phyloP scores from a whole-genome alignment of 495 filamentous ascomycete species.

The Rostrohypoxylon terebratum region DNA sequence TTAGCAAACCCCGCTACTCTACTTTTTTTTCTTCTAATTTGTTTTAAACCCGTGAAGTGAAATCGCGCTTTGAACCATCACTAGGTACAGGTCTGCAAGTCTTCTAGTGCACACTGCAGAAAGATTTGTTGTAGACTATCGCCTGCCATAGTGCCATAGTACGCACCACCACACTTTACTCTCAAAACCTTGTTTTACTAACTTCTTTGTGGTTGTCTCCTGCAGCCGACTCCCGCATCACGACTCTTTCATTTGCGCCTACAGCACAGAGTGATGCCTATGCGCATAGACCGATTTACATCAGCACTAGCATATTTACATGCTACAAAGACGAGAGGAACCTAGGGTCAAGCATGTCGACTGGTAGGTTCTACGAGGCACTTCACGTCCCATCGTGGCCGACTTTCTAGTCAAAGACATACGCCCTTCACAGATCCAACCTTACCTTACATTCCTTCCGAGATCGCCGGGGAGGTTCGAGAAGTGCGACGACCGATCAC shows the following conservation, averaged over 20 bases:
- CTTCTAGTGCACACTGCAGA: not conserved
- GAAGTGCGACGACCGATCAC: conserved; percentile 2
- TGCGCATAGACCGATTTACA: conserved; percentile 15
- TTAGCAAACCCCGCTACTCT: conserved; percentile 9
- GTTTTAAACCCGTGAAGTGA: conserved; percentile 1
- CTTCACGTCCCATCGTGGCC: not conserved
- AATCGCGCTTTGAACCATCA: conserved; percentile 12
- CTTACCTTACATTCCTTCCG: conserved; percentile 41
- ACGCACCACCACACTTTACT: not conserved
- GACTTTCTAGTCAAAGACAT: conserved; percentile 23
- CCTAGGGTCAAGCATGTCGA: conserved; percentile 50
- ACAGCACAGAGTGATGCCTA: conserved; percentile 36
- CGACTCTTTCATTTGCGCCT: conserved; percentile 15
- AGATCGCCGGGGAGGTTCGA: conserved; percentile 43
- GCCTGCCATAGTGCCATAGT: not conserved
- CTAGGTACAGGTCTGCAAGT: not conserved
- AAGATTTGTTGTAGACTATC: not conserved
- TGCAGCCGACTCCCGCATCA: conserved; percentile 14
- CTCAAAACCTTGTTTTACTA: conserved; percentile 3
- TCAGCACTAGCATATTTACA: conserved; percentile 31
- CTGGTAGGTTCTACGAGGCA: conserved; percentile 35
- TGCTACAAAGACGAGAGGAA: conserved; percentile 31
- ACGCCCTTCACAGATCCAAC: conserved; percentile 29
- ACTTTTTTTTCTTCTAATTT: conserved; percentile 6
- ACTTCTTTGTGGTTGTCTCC: conserved; percentile 10